Evolutionary conservation across 306 rosid species (phyloP).

Genomic region (Acacia acuminata): DNA sequence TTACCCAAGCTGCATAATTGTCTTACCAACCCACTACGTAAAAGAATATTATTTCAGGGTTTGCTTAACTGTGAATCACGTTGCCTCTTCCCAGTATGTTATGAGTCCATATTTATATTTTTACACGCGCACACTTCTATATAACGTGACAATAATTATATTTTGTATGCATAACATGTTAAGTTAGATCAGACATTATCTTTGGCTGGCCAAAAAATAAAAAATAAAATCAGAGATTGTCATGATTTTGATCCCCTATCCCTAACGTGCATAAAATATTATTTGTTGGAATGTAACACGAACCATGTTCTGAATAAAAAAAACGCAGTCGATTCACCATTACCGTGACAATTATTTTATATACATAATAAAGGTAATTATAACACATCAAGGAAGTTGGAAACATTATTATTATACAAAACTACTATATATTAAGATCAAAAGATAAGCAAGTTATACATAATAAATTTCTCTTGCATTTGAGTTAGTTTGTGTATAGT

Average conservation of each 20-base stretch:
- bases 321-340: not conserved
- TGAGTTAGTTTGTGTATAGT: too few relatives aligned
- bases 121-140: too few relatives aligned
- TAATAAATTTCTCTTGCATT: too few relatives aligned
- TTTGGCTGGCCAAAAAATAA: not conserved
- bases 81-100: not conserved
- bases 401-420: too few relatives aligned
- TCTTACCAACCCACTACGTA: not conserved
- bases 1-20: not conserved
- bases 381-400: too few relatives aligned
- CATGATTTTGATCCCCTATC: not conserved
- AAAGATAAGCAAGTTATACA: too few relatives aligned
- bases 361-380: not conserved
- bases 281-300: not conserved
- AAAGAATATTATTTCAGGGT: not conserved
- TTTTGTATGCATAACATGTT: too few relatives aligned
- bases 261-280: not conserved
- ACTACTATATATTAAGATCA: too few relatives aligned
- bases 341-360: not conserved
- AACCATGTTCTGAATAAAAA: too few relatives aligned
- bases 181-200: too few relatives aligned
- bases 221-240: too few relatives aligned
- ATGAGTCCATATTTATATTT: too few relatives aligned
- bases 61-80: not conserved
- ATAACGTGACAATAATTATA: not conserved